Percentiles rank a stretch among this genome's conserved stretches.
phyloP scores from a whole-genome alignment of 345 rosid species.

The Ceriops zippeliana region DNA sequence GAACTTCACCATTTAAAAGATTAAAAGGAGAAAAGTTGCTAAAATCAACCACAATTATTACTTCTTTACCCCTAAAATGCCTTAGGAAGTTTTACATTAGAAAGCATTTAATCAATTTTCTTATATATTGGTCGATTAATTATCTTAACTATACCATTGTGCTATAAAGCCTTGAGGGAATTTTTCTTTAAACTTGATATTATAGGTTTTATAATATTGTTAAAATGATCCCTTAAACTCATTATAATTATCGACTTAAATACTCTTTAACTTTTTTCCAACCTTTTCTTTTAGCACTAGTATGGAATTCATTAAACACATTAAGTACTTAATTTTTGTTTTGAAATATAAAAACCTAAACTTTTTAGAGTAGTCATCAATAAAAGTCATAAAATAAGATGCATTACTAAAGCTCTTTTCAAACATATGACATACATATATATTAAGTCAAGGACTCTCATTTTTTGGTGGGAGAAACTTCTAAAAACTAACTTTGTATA shows the following conservation, averaged over 20 bases:
- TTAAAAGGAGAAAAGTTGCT: neutral
- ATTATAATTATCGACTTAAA: no score
- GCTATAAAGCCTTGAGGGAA: neutral
- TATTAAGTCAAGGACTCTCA: neutral
- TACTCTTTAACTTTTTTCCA: neutral
- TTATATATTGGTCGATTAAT: neutral
- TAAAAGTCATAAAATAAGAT: neutral
- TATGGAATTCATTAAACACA: neutral
- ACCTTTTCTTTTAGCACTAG: neutral
- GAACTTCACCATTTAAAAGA: neutral
- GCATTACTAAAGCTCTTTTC: neutral
- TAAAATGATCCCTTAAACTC: constrained; percentile 1
- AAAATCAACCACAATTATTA: neutral
- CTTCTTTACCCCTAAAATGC: neutral
- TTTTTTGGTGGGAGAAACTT: no score
- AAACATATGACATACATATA: neutral
- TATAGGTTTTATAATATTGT: neutral
- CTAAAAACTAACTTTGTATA: no score
- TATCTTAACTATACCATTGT: neutral
- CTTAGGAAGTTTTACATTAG: neutral
- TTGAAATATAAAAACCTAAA: neutral
- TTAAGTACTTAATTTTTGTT: neutral
- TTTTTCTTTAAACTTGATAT: neutral
- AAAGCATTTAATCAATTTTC: neutral
- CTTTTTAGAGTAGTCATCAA: neutral